These are phyloP conservation scores for Didymella lethalis DNA, from an alignment of 2,329 filamentous ascomycete species.

Conservation along the genomic window DNA sequence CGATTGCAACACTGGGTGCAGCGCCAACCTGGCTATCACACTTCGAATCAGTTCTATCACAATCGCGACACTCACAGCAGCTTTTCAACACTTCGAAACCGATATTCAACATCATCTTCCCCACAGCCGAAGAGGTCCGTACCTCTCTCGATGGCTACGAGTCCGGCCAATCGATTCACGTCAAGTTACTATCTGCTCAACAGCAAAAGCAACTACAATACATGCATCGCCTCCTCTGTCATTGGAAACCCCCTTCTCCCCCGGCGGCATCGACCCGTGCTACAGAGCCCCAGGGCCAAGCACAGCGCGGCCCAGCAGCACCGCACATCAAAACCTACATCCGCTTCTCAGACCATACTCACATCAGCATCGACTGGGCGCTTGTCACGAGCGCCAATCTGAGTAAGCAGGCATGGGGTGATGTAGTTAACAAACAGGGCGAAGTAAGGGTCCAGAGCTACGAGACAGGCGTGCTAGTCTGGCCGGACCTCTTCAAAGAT, in stretches of 20 bases:
- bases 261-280: neutral
- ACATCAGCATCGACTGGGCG: slow-evolving; percentile 76
- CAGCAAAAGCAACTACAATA: slow-evolving; percentile 79
- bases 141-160: slow-evolving; percentile 78
- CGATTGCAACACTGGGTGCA: slow-evolving; percentile 78
- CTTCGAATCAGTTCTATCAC: slow-evolving; percentile 52
- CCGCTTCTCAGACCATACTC: slow-evolving; percentile 60
- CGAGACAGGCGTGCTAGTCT: slow-evolving; percentile 84
- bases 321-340: slow-evolving; percentile 93
- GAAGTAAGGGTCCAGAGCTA: slow-evolving; percentile 78
- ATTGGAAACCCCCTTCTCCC: slow-evolving; percentile 66
- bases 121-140: slow-evolving; percentile 80
- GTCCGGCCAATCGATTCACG: slow-evolving; percentile 82
- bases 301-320: slow-evolving; percentile 66
- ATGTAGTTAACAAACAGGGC: slow-evolving; percentile 62
- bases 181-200: slow-evolving; percentile 72
- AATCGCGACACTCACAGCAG: neutral
- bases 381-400: slow-evolving; percentile 90
- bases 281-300: slow-evolving; percentile 21
- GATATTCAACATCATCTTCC: slow-evolving; percentile 77
- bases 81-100: slow-evolving; percentile 41
- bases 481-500: slow-evolving; percentile 66
- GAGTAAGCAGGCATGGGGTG: slow-evolving; percentile 89
- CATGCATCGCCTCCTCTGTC: slow-evolving; percentile 72
- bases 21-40: slow-evolving; percentile 76